Base-by-base conservation (phyloP, 1,284 basidiomycete genomes). In the Clitocybe nebularis region DNA sequence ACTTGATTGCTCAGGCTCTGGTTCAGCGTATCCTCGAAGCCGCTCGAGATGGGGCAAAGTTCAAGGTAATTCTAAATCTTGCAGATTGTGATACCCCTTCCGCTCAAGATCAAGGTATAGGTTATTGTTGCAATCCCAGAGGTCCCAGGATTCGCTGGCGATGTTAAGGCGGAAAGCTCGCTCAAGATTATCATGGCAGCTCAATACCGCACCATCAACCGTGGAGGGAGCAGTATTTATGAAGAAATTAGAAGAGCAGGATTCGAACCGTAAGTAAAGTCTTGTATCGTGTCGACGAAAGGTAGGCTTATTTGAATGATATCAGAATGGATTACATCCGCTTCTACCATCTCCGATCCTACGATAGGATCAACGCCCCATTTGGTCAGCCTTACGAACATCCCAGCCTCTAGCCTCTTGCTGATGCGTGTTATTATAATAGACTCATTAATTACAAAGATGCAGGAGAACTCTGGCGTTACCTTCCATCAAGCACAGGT, bases 291-390 rank as follows among this genome's bases (percentile, higher is more conserved):
- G 13, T 25, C 10, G 16, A 32, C 16, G 3, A n/a, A 39, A 11
- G 26, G 17, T 40, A 11, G 2, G 3, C 20, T 19, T 33, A 42
- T 45, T 39, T 43, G 44, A 29, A 20, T 48, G 51, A 20, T 49
- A 47, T 50, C n/a, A 91, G 89, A 32, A 61, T 73, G 59, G 83
- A 87, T 49, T 90, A 85, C 60, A 86, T 90, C 51, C 76, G 84
- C 13, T 91, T 95, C 74, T 96, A 89, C 67, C 91, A 96, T 63
- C 71, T 97, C 23, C 77, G 93, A 29, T 73, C 84, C 1, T 96
- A 94, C 61, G 94, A 97, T 60, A 76, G 93, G 21, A 91, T 97
- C 63, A 94, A 94, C 58, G 83, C 84, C 0, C 91, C 89, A 3
- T 63, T 70, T 46, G 61, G 82, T 81, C n/a, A n/a, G n/a, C n/a